These are phyloP conservation scores for Singerocomus rubriflavus DNA, from an alignment of 1,284 basidiomycete species.

Conservation along the genomic window DNA sequence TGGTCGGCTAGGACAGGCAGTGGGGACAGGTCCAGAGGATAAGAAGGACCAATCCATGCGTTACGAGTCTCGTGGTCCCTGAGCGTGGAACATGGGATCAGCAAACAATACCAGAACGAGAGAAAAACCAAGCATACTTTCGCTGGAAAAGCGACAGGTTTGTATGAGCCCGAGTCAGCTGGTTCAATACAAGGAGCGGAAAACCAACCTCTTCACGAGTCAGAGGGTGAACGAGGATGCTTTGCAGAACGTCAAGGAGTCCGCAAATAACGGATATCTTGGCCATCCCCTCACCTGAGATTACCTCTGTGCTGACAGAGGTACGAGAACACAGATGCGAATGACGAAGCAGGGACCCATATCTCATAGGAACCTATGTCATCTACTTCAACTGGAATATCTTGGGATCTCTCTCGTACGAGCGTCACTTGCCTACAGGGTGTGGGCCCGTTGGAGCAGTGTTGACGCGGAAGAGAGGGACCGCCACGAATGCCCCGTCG, in stretches of 20 bases:
- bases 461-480: constrained; percentile 70
- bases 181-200: neutral
- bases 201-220: constrained; percentile 59
- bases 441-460: constrained; percentile 67
- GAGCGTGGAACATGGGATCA: neutral
- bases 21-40: constrained; percentile 57
- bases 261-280: neutral
- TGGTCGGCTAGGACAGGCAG: constrained; percentile 49
- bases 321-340: constrained; percentile 69
- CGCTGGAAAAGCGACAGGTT: constrained; percentile 24
- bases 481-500: constrained; percentile 74
- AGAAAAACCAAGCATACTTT: constrained; percentile 26
- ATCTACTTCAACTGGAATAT: neutral
- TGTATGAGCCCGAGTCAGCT: neutral
- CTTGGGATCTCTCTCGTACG: neutral
- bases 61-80: constrained; percentile 64
- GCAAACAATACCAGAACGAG: neutral
- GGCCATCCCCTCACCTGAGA: constrained; percentile 48
- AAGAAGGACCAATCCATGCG: constrained; percentile 70
- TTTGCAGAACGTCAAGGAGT: neutral
- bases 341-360: constrained; percentile 71
- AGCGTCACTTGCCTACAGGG: constrained; percentile 55
- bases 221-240: constrained; percentile 65
- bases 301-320: constrained; percentile 62
- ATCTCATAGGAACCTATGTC: constrained; percentile 71